These are phyloP conservation scores for Bipolaris zeicola DNA, from an alignment of 2,329 filamentous ascomycete species.

Conservation along the genomic window DNA sequence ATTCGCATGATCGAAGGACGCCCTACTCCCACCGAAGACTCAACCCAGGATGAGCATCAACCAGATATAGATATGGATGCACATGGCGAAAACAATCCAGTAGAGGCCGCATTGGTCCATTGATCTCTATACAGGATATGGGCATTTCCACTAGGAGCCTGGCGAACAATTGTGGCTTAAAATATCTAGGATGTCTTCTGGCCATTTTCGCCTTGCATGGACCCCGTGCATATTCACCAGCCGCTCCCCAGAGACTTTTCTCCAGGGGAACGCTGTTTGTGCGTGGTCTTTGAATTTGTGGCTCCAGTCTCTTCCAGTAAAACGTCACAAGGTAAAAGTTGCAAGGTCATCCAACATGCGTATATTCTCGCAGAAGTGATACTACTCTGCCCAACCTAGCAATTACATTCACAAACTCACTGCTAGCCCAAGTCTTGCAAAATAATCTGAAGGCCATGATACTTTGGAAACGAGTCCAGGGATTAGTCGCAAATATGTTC, in stretches of 20 bases:
- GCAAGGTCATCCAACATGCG: too few relatives aligned
- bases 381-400: too few relatives aligned
- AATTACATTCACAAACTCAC: too few relatives aligned
- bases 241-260: neutral
- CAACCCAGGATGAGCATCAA: conserved; percentile 16
- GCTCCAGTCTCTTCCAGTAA: neutral
- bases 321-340: too few relatives aligned
- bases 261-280: neutral
- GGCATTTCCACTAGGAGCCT: conserved; percentile 24
- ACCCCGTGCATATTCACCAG: neutral
- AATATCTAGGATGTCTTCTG: conserved; percentile 33
- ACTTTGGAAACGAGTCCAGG: too few relatives aligned
- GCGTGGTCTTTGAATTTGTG: conserved; percentile 3
- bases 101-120: conserved; percentile 19
- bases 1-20: conserved; percentile 73
- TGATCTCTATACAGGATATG: conserved; percentile 8
- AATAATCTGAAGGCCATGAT: too few relatives aligned
- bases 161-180: conserved; percentile 26
- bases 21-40: conserved; percentile 30
- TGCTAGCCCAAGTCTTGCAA: too few relatives aligned
- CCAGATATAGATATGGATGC: conserved; percentile 3
- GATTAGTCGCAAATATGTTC: too few relatives aligned
- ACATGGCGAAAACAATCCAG: conserved; percentile 12
- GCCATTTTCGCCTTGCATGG: conserved; percentile 1
- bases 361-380: too few relatives aligned